Evolutionary conservation across 257 asterid species (phyloP).

Genomic region (Primulina eburnea): DNA sequence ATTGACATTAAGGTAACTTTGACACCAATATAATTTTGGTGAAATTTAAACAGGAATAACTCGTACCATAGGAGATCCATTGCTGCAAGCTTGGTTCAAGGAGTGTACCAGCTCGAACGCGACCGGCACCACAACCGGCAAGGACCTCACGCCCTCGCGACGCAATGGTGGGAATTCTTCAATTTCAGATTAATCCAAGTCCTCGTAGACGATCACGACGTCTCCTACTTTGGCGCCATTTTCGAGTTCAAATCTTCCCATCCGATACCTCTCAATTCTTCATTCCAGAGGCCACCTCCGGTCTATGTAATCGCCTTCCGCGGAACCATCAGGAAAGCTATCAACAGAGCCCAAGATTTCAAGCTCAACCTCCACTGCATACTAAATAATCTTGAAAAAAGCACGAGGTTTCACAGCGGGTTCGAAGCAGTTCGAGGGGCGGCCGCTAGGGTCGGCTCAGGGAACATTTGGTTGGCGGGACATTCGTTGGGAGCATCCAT

Average conservation of each 20-base stretch:
- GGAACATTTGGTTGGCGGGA: conserved; percentile 64
- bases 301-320: conserved; percentile 56
- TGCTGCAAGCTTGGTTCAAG: not conserved
- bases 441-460: conserved; percentile 26
- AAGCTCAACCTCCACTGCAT: conserved; percentile 52
- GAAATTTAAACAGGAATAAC: not conserved
- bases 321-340: conserved; percentile 52
- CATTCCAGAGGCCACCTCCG: conserved; percentile 35
- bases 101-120: not conserved
- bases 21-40: no score
- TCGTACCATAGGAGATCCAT: not conserved
- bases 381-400: conserved; percentile 42
- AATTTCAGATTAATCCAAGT: conserved; percentile 42
- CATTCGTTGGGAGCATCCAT: conserved; percentile 73
- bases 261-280: conserved; percentile 16
- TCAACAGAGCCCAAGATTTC: conserved; percentile 44
- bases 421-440: conserved; percentile 26
- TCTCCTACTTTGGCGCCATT: conserved; percentile 56
- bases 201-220: conserved; percentile 49
- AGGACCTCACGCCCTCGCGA: conserved; percentile 48
- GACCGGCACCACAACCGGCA: not conserved
- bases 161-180: conserved; percentile 78
- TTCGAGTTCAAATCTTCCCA: conserved; percentile 36
- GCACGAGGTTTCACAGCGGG: conserved; percentile 46
- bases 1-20: no score